Evolutionary conservation across 2,329 filamentous ascomycete species (phyloP).

Genomic region (Colletotrichum graminicola): DNA sequence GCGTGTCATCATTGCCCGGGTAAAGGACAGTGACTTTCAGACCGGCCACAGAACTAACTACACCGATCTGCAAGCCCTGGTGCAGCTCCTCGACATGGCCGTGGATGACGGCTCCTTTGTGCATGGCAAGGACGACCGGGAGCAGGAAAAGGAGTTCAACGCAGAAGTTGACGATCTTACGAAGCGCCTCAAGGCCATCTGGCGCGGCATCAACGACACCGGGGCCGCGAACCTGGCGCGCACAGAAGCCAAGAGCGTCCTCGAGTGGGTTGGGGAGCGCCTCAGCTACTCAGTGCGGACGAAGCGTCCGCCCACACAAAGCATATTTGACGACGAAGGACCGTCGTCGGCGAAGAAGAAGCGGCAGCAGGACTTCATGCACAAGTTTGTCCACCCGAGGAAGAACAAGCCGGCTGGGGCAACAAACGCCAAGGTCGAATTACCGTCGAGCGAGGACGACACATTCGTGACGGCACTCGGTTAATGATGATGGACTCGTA

Average conservation of each 20-base stretch:
- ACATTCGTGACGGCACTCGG: conserved; percentile 37
- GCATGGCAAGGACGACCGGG: conserved; percentile 47
- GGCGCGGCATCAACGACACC: conserved; percentile 76
- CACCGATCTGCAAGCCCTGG: conserved; percentile 72
- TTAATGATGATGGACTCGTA: conserved; percentile 36
- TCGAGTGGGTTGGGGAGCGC: conserved; percentile 81
- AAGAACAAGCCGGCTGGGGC: conserved; percentile 43
- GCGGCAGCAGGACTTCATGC: conserved; percentile 58
- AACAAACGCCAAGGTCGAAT: conserved; percentile 2
- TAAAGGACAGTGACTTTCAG: conserved; percentile 63
- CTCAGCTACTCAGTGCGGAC: conserved; percentile 79
- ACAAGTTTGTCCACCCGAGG: conserved; percentile 55
- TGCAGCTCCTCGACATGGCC: conserved; percentile 79
- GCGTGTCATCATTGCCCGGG: conserved; percentile 58
- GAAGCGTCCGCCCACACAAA: conserved; percentile 65
- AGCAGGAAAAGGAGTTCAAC: conserved; percentile 70
- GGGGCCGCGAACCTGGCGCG: conserved; percentile 79
- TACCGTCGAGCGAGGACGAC: conserved; percentile 32
- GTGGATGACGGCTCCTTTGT: conserved; percentile 71
- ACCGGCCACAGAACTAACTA: conserved; percentile 74
- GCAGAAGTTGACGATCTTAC: conserved; percentile 76
- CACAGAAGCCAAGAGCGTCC: conserved; percentile 80
- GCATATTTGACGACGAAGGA: conserved; percentile 61
- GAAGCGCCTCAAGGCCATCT: conserved; percentile 67
- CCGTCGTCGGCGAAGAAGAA: conserved; percentile 55